Base-by-base conservation (phyloP, 257 asterid species). In the Eustoma russellianum region DNA sequence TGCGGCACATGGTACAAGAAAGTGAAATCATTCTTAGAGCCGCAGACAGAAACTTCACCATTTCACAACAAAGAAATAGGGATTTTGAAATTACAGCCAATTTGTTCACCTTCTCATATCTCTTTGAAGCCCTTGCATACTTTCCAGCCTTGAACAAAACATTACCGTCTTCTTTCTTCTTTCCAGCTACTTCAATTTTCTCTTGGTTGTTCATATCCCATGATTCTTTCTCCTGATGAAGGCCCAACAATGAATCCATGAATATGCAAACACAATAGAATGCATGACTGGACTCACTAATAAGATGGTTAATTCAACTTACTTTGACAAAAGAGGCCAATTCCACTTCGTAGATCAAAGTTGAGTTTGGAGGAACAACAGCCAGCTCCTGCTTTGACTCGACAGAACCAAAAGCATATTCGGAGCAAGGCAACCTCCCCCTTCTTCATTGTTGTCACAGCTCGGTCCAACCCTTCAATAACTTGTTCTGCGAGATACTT, bases 161-260 rank as follows among this genome's bases (percentile, higher is more conserved):
- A n/a, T 73, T 73, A n/a, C 79, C 76, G 17, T 68, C 75, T 69
- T 73, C 79, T 66, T 73, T 73, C 76, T 61, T 73, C 15, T 40
- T 57, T 40, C 62, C 61, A 5, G 76, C 79, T 17, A 73, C 79
- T 46, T 68, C 79, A 49, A 73, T 57, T 17, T 73, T 73, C 62
- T 73, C 79, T 44, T 65, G 58, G 7, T 70, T 73, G 53, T 65
- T 69, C 79, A 73, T 69, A 58, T 73, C 79, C 79, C 79, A 73
- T 10, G 79, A 73, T 50, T 73, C 76, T 34, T 64, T 73, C 18
- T 73, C 79, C 75, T 73, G 54, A 28, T 48, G 5, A 28, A 43
- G 5, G 10, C 13, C 12, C 12, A 38, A 38, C 12, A 11, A 38
- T 44, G 35, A 6, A 41, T 41, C 44, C 16, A 30, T 56, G 6